These are phyloP conservation scores for Citrus trifoliata DNA, from an alignment of 345 rosid species.

Conservation along the genomic window DNA sequence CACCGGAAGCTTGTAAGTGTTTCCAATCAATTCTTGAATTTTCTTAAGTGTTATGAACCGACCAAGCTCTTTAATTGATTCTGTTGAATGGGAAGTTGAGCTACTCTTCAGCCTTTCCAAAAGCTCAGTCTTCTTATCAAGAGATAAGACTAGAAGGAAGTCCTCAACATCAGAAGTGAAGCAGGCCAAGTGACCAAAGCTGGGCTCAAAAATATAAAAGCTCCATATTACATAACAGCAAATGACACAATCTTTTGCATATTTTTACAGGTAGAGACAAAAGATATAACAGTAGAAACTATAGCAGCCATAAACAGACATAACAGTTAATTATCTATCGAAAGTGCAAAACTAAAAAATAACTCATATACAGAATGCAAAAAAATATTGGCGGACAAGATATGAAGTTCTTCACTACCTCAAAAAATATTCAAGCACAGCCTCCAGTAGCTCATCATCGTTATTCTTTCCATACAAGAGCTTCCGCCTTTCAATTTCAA, in stretches of 20 bases:
- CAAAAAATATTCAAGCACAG: constrained; percentile 61
- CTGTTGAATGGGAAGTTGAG: constrained; percentile 29
- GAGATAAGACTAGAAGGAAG: constrained; percentile 66
- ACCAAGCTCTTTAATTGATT: constrained; percentile 69
- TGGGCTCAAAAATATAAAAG: constrained; percentile 30
- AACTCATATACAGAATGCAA: neutral
- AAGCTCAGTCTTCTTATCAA: constrained; percentile 53
- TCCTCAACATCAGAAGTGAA: constrained; percentile 75
- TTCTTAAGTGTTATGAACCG: constrained; percentile 59
- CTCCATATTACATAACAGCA: constrained; percentile 8
- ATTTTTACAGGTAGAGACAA: neutral
- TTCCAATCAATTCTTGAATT: constrained; percentile 70
- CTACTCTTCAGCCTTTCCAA: constrained; percentile 47
- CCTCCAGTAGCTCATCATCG: constrained; percentile 48
- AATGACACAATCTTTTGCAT: neutral
- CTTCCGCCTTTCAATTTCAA: constrained; percentile 89
- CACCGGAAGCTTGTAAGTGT: constrained; percentile 40
- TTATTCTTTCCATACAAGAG: constrained; percentile 65
- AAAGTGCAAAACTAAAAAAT: constrained; percentile 1
- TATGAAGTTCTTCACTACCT: constrained; percentile 40
- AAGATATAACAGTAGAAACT: neutral
- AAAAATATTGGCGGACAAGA: neutral
- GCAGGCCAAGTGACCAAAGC: constrained; percentile 96
- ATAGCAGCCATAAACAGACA: neutral
- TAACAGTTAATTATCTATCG: neutral